Evolutionary conservation across 192 early-diverging fungal genomes (phyloP).

Genomic region (Hyaloraphidium curvatum): DNA sequence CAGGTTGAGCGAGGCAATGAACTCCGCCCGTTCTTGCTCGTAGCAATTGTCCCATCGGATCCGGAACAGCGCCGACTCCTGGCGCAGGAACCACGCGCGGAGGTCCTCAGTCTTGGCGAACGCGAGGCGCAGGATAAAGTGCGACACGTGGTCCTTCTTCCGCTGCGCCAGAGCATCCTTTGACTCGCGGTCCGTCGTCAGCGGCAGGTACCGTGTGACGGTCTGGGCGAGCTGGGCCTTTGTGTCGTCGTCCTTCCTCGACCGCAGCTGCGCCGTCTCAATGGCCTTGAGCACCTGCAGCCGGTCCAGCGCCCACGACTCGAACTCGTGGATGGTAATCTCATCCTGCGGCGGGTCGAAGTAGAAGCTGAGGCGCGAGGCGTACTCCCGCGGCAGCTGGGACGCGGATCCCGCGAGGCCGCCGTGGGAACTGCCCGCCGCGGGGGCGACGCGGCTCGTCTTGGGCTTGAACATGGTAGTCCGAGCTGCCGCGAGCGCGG

Average conservation of each 20-base stretch:
- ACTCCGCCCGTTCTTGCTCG: constrained; percentile 15
- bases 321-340: constrained; percentile 53
- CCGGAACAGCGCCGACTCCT: constrained; percentile 46
- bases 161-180: constrained; percentile 35
- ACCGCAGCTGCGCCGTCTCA: constrained; percentile 59
- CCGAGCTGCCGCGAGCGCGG: no score
- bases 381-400: no score
- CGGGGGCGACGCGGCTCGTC: no score
- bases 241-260: constrained; percentile 34
- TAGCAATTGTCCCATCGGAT: constrained; percentile 18
- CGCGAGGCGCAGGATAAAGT: constrained; percentile 62
- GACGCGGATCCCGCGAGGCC: no score
- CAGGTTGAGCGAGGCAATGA: constrained; percentile 1
- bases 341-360: constrained; percentile 33
- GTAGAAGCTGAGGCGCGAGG: constrained; percentile 50
- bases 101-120: constrained; percentile 39
- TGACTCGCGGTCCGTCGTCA: constrained; percentile 19
- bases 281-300: constrained; percentile 64
- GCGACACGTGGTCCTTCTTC: constrained; percentile 60
- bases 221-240: constrained; percentile 27
- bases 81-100: constrained; percentile 52
- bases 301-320: constrained; percentile 49
- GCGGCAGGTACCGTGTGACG: constrained; percentile 37
- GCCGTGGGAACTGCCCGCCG: no score
- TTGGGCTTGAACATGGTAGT: no score